Base-by-base conservation (phyloP, 1,139 yeast genomes). In the Yamadazyma dendronema region DNA sequence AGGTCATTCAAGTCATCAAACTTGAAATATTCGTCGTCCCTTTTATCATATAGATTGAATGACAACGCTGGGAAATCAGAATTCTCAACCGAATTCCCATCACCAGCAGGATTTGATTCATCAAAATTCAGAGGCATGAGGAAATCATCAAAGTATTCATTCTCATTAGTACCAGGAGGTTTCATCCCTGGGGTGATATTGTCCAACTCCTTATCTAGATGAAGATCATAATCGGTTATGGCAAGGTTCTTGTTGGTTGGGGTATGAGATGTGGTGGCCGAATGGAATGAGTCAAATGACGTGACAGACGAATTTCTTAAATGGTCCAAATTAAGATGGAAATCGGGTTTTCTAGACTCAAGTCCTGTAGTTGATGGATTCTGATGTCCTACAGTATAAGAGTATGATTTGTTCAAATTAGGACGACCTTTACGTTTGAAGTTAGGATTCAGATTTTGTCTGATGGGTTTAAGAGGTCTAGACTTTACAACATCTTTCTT, bases 171-270 rank as follows among this genome's bases (percentile, higher is more conserved):
- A 7, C 62, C 61, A 1, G 75, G 74, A 1, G 75, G 74, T 31
- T 65, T 65, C 67, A 67, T 62, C 6, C 61, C 56, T 0, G 75
- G 75, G 0, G 76, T 70, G 14, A 65, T 46, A 31, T 37, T 44
- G 23, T 47, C 50, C 22, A 40, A 40, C 4, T 39, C 38, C 21
- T 40, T 38, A 30, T 48, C 51, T 11, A 46, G 41, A 25, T 43
- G 34, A 15, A 47, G 34, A 34, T 48, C 52, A 26, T 38, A 32
- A 26, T 48, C 52, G n/a, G 33, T 30, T 14, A 40, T 35, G 3
- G 34, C 28, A 14, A 40, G 35, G 17, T 22, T 30, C n/a, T 22
- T 23, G 16, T 30, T n/a, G 22, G 36, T 24, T 17, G 39, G 26
- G 16, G 30, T 11, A 15, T 26, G 32, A n/a, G 10, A n/a, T n/a